Evolutionary conservation across 305 asterid species (phyloP).

Genomic region (Lippia alba): DNA sequence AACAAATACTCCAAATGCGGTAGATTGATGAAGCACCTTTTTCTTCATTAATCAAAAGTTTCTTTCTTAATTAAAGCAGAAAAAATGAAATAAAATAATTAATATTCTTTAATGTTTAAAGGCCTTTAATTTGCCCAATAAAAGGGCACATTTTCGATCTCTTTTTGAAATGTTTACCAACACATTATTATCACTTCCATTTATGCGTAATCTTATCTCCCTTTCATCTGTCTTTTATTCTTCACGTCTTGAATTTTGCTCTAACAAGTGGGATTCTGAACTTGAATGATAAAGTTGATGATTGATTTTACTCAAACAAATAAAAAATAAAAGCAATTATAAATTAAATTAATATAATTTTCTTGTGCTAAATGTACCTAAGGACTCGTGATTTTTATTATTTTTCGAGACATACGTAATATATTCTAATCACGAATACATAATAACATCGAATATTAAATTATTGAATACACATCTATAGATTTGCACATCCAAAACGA

Average conservation of each 20-base stretch:
- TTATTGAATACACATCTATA: too few species aligned
- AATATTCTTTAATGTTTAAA: neutral
- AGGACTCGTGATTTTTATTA: too few species aligned
- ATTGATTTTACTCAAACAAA: too few species aligned
- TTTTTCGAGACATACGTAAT: too few species aligned
- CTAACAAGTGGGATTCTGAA: neutral
- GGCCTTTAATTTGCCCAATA: constrained; percentile 10
- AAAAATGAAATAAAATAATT: neutral
- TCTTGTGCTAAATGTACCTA: too few species aligned
- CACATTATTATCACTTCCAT: neutral
- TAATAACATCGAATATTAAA: too few species aligned
- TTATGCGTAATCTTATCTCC: neutral
- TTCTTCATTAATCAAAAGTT: neutral
- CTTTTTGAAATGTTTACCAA: neutral
- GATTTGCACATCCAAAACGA: too few species aligned
- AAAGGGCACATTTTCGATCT: neutral
- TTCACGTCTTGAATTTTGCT: neutral
- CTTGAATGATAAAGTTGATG: neutral
- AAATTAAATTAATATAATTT: too few species aligned
- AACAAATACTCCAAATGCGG: neutral
- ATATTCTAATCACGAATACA: too few species aligned
- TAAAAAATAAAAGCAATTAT: too few species aligned
- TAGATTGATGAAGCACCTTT: constrained; percentile 4
- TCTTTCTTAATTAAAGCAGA: neutral
- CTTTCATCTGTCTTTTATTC: neutral